Percentiles rank a stretch among this genome's conserved stretches.
Evolutionary conservation across 1,284 basidiomycete species (phyloP).

Genomic region (Fomitiporia mediterranea): DNA sequence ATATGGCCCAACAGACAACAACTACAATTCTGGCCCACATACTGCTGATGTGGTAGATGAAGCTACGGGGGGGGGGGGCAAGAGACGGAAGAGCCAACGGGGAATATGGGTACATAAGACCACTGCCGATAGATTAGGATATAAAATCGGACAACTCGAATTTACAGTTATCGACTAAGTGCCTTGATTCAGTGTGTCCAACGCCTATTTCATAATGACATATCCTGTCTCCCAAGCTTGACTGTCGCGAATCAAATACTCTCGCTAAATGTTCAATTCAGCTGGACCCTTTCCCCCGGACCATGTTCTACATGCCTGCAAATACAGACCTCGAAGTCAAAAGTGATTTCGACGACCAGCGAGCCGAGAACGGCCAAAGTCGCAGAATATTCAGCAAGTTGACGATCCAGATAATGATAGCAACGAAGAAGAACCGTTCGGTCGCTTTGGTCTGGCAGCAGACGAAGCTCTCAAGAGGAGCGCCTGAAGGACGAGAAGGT

Average conservation of each 20-base stretch:
- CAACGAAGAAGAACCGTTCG: slow-evolving; percentile 14
- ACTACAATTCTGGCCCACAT: slow-evolving; percentile 59
- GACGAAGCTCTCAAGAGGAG: slow-evolving; percentile 28
- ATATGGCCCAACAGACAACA: slow-evolving; percentile 72
- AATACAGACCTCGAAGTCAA: neutral
- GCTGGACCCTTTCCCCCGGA: slow-evolving; percentile 76
- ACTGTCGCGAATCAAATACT: slow-evolving; percentile 96
- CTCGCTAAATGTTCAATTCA: slow-evolving; percentile 91
- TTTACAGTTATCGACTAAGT: slow-evolving; percentile 88
- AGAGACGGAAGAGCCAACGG: slow-evolving; percentile 35
- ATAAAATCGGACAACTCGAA: slow-evolving; percentile 60
- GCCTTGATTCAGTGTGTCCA: neutral
- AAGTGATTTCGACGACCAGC: slow-evolving; percentile 5
- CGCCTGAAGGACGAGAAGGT: slow-evolving; percentile 29
- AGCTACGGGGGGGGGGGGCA: slow-evolving; percentile 26
- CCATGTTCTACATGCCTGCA: slow-evolving; percentile 39
- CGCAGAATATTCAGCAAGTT: neutral
- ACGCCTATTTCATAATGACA: slow-evolving; percentile 27
- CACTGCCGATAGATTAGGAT: slow-evolving; percentile 73
- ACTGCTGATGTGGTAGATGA: slow-evolving; percentile 22
- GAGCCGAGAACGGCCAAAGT: neutral
- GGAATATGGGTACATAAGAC: slow-evolving; percentile 82
- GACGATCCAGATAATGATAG: neutral
- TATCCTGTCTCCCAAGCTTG: slow-evolving; percentile 45
- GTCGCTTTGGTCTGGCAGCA: slow-evolving; percentile 1